A percentile compares a stretch with the other conserved stretches of the same genome.
phyloP scores from a whole-genome alignment of 75 land plant genomes.

The Adiantum capillusveneris region DNA sequence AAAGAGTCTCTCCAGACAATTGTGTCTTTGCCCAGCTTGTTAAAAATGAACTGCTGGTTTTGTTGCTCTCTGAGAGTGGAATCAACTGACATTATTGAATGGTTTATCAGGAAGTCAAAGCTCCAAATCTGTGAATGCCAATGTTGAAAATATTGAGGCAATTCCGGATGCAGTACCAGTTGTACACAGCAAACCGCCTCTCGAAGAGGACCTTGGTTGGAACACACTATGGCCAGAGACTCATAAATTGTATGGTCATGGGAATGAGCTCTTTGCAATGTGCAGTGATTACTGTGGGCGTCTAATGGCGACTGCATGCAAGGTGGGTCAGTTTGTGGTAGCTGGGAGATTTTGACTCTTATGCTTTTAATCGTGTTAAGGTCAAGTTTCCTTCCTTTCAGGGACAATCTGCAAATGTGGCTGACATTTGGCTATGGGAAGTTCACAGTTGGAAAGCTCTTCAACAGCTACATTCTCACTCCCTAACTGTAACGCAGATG shows the following conservation, averaged over 20 bases:
- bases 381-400: slow-evolving; percentile 14
- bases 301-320: slow-evolving; percentile 94
- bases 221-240: slow-evolving; percentile 98
- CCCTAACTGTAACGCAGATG: slow-evolving; percentile 85
- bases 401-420: slow-evolving; percentile 83
- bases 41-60: too few relatives aligned
- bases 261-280: slow-evolving; percentile 89
- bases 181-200: slow-evolving; percentile 66
- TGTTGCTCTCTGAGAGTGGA: too few relatives aligned
- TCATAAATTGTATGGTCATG: slow-evolving; percentile 98
- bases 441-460: slow-evolving; percentile 76
- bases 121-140: neutral
- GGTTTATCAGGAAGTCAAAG: neutral
- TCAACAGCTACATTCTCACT: slow-evolving; percentile 78
- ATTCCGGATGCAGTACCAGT: slow-evolving; percentile 89
- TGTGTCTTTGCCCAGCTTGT: too few relatives aligned
- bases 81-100: neutral
- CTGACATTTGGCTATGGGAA: slow-evolving; percentile 97
- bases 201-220: slow-evolving; percentile 90
- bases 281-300: slow-evolving; percentile 74
- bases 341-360: neutral
- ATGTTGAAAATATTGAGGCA: slow-evolving; percentile 51
- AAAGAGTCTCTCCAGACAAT: too few relatives aligned
- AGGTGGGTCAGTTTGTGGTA: slow-evolving; percentile 39
- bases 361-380: too few relatives aligned